Percentiles rank a stretch among this genome's conserved stretches.
These are phyloP conservation scores for Dioscorea dumetorum DNA, from an alignment of 106 monocot genomes.

Conservation along the genomic window DNA sequence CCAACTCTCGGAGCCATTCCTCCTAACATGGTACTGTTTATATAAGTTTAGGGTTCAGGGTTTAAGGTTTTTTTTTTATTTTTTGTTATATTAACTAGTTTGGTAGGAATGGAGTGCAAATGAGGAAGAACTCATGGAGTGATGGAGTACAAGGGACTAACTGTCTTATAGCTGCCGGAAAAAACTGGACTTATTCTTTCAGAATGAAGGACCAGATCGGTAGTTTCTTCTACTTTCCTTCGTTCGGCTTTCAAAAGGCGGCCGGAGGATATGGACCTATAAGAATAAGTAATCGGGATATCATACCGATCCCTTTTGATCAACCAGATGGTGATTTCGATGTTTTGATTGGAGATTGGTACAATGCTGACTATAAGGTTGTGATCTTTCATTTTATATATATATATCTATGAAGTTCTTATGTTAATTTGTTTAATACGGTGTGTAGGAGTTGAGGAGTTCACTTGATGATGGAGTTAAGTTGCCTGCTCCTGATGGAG, in stretches of 20 bases:
- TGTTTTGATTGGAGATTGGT: slow-evolving; percentile 69
- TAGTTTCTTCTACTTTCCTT: slow-evolving; percentile 74
- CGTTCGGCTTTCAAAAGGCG: slow-evolving; percentile 57
- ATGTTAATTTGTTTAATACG: too few relatives aligned
- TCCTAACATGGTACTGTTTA: slow-evolving; percentile 19
- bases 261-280: slow-evolving; percentile 66
- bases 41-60: neutral
- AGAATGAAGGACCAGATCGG: slow-evolving; percentile 75
- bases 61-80: too few relatives aligned
- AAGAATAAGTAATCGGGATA: slow-evolving; percentile 47
- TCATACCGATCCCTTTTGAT: slow-evolving; percentile 59
- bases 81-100: too few relatives aligned
- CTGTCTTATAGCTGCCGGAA: slow-evolving; percentile 66
- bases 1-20: slow-evolving; percentile 19
- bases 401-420: too few relatives aligned
- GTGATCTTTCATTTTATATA: too few relatives aligned
- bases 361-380: neutral
- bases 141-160: slow-evolving; percentile 64
- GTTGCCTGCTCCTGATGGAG: slow-evolving; percentile 16
- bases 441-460: slow-evolving; percentile 13
- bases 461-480: slow-evolving; percentile 9
- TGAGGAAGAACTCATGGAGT: slow-evolving; percentile 54
- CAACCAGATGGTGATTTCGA: slow-evolving; percentile 53
- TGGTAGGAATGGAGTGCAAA: slow-evolving; percentile 65
- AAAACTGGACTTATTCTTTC: slow-evolving; percentile 59